Percentiles rank a stretch among this genome's conserved stretches.
Conservation (phyloP, 164 flowering plant genomes). For the Stephania yunnanensis region DNA sequence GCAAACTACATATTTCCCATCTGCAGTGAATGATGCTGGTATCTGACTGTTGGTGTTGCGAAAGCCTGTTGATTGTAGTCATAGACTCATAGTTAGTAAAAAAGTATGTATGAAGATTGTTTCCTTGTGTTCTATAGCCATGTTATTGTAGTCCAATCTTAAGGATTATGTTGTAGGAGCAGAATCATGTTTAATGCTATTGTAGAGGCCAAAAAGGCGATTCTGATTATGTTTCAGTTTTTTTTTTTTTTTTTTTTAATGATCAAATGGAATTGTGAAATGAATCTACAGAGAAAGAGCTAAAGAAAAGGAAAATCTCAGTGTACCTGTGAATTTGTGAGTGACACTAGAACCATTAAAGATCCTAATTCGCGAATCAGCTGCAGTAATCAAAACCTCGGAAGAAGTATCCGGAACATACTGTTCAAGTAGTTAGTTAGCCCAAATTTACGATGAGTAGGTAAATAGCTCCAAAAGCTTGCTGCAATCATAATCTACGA, state of each 20-base stretch:
- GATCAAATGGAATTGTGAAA: background rate
- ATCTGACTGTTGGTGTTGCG: constrained; percentile 78
- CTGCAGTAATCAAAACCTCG: constrained; percentile 78
- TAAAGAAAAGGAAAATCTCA: background rate
- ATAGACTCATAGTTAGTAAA: background rate
- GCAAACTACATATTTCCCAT: constrained; percentile 42
- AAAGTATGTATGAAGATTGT: background rate
- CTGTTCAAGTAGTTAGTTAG: constrained; percentile 30
- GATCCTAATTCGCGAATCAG: constrained; percentile 67
- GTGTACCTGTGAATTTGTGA: constrained; percentile 68
- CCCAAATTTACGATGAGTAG: constrained; percentile 2
- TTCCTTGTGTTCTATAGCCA: background rate
- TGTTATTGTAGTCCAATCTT: background rate
- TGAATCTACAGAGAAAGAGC: background rate
- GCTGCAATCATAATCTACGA: background rate
- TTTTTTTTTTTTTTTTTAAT: background rate
- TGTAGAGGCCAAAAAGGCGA: too few species aligned
- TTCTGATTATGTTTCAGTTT: background rate
- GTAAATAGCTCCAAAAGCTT: background rate
- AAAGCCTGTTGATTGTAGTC: constrained; percentile 46
- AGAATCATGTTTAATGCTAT: background rate
- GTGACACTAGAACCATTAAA: constrained; percentile 49
- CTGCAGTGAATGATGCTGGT: constrained; percentile 55
- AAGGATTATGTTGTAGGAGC: background rate
- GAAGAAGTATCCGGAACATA: constrained; percentile 62